Evolutionary conservation across 164 flowering plant species (phyloP).

Genomic region (Aristolochia fimbriata): DNA sequence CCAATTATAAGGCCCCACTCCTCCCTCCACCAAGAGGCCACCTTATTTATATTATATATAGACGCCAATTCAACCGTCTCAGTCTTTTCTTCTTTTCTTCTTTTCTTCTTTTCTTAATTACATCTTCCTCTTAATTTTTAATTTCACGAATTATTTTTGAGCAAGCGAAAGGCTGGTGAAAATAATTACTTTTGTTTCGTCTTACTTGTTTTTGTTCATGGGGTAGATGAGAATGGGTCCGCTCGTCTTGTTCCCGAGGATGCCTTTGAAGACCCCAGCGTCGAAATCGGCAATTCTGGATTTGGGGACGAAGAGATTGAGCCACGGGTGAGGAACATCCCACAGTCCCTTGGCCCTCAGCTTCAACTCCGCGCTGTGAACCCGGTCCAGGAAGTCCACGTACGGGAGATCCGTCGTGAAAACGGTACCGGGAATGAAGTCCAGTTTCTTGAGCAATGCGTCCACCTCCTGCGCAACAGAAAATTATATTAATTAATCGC

Average conservation of each 20-base stretch:
- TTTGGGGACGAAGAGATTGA: slow-evolving; percentile 84
- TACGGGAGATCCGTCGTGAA: slow-evolving; percentile 77
- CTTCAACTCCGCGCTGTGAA: slow-evolving; percentile 86
- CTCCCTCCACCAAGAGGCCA: no score
- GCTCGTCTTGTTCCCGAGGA: slow-evolving; percentile 75
- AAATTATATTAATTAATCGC: not conserved
- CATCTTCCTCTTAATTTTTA: no score
- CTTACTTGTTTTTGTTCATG: slow-evolving; percentile 89
- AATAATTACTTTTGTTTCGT: no score
- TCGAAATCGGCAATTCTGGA: slow-evolving; percentile 74
- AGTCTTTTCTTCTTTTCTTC: no score
- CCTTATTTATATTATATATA: no score
- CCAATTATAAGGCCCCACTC: not conserved
- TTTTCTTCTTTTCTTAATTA: no score
- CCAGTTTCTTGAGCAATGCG: slow-evolving; percentile 39
- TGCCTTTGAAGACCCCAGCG: slow-evolving; percentile 79
- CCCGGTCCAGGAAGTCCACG: slow-evolving; percentile 89
- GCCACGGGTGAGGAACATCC: slow-evolving; percentile 99
- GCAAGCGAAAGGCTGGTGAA: no score
- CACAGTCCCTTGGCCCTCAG: slow-evolving; percentile 84
- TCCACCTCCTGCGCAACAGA: slow-evolving; percentile 57
- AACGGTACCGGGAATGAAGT: slow-evolving; percentile 55
- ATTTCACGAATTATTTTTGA: no score
- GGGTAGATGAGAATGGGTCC: slow-evolving; percentile 97
- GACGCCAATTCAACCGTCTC: no score